These are phyloP conservation scores for Sporothrix humicola DNA, from an alignment of 2,329 filamentous ascomycete genomes.

Conservation along the genomic window DNA sequence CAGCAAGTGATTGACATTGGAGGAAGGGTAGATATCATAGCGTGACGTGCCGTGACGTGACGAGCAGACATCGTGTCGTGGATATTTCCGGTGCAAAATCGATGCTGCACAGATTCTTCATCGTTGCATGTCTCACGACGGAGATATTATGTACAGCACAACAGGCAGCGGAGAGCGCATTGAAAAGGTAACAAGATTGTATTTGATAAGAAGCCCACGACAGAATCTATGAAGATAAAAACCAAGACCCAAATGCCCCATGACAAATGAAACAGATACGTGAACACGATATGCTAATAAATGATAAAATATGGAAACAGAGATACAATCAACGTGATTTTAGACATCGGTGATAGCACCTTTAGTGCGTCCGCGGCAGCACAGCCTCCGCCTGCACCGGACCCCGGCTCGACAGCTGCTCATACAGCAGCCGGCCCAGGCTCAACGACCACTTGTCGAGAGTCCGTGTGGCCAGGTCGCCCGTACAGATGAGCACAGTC, in stretches of 20 bases:
- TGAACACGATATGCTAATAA: background rate
- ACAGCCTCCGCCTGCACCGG: conserved; percentile 15
- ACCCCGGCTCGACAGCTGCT: conserved; percentile 41
- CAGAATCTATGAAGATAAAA: background rate
- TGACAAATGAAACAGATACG: background rate
- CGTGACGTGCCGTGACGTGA: too few species aligned
- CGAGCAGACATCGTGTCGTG: too few species aligned
- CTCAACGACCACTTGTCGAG: conserved; percentile 62
- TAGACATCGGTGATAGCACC: background rate
- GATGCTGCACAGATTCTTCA: too few species aligned
- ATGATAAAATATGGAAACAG: background rate
- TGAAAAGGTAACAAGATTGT: too few species aligned
- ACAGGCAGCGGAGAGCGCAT: too few species aligned
- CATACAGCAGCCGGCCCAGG: conserved; percentile 63
- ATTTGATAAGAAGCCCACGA: too few species aligned
- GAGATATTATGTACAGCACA: too few species aligned
- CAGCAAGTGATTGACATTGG: too few species aligned
- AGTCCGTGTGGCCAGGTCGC: conserved; percentile 62
- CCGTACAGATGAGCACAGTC: conserved; percentile 58
- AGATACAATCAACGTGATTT: background rate
- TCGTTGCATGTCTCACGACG: too few species aligned
- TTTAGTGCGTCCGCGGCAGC: conserved; percentile 24
- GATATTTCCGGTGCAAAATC: too few species aligned
- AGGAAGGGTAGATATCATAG: too few species aligned
- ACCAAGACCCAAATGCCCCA: background rate